These are phyloP conservation scores for Coleophoma eucalyptorum DNA, from an alignment of 2,329 filamentous ascomycete genomes.

Conservation along the genomic window DNA sequence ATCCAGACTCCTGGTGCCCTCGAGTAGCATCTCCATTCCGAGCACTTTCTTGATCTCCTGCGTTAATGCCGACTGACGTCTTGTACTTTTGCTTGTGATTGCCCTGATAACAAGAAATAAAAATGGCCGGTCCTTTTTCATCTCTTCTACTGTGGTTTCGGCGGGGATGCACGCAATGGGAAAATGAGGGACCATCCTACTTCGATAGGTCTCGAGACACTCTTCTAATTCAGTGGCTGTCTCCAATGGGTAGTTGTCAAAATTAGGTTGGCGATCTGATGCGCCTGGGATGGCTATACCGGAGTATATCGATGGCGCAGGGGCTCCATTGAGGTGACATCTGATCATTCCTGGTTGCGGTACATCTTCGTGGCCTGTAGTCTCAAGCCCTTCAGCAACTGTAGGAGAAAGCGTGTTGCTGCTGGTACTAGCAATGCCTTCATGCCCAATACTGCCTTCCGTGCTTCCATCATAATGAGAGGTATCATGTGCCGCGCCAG, in stretches of 20 bases:
- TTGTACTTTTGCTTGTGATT: not conserved
- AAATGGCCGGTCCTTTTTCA: not conserved
- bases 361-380: not conserved
- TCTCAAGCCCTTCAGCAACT: not conserved
- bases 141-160: not conserved
- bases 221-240: slow-evolving; percentile 5
- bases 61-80: not conserved
- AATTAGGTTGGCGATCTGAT: not conserved
- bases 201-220: slow-evolving; percentile 4
- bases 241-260: not conserved
- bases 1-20: slow-evolving; percentile 12
- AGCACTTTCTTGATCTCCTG: not conserved
- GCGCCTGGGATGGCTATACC: not conserved
- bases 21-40: slow-evolving; percentile 9
- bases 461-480: not conserved
- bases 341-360: not conserved
- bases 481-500: too few relatives aligned
- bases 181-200: slow-evolving; percentile 6
- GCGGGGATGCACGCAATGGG: slow-evolving; percentile 3
- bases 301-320: not conserved
- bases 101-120: not conserved
- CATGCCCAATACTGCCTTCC: not conserved
- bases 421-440: not conserved
- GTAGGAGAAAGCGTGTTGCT: not conserved
- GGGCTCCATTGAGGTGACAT: not conserved